phyloP scores from a whole-genome alignment of 2,329 filamentous ascomycete genomes.

The Stachybotrys chartarum region DNA sequence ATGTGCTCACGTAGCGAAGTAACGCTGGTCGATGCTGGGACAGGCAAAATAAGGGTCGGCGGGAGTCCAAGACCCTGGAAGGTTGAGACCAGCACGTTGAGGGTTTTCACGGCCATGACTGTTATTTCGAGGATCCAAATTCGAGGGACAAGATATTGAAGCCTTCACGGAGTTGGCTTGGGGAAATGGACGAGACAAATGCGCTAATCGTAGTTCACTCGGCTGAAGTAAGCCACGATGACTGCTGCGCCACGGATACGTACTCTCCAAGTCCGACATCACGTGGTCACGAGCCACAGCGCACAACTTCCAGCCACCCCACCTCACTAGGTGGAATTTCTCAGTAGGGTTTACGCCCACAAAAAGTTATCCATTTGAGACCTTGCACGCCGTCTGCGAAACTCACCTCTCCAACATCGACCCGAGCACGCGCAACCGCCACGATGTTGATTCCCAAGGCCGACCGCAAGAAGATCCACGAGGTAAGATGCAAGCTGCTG shows the following conservation, averaged over 20 bases:
- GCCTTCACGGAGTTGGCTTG: no score
- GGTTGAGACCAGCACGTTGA: constrained; percentile 81
- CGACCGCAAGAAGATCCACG: constrained; percentile 99
- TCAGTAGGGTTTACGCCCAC: constrained; percentile 36
- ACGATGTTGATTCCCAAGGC: constrained; percentile 99
- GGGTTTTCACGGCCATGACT: constrained; percentile 41
- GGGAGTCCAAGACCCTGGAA: constrained; percentile 80
- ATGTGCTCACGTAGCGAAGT: constrained; percentile 59
- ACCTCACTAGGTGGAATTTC: constrained; percentile 27
- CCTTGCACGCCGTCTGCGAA: constrained; percentile 27
- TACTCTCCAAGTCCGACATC: neutral
- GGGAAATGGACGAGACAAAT: no score
- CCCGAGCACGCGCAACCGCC: constrained; percentile 38
- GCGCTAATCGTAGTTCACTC: no score
- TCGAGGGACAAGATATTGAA: no score
- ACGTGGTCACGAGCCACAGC: neutral
- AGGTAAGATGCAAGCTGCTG: constrained; percentile 32
- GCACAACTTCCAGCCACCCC: constrained; percentile 14
- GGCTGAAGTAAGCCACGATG: neutral
- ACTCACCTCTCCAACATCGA: constrained; percentile 44
- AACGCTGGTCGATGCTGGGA: constrained; percentile 58
- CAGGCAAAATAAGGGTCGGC: constrained; percentile 71
- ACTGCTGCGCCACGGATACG: neutral
- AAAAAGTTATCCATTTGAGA: constrained; percentile 37
- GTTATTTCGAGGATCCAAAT: neutral